Conservation (phyloP, 352 stramenopile species). For the Globisporangium ultimum region DNA sequence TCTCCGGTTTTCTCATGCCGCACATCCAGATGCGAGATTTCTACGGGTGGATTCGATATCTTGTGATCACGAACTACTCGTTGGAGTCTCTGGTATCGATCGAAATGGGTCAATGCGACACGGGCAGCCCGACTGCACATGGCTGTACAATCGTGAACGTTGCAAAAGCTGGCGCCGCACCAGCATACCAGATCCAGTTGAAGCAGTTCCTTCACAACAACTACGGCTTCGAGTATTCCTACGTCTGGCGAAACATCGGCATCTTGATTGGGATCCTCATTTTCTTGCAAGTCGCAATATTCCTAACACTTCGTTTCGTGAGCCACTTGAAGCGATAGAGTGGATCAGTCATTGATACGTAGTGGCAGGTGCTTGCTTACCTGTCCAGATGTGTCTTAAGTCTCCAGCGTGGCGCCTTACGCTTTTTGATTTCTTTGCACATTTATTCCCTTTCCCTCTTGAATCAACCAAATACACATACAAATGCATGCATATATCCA, state of each 20-base stretch:
- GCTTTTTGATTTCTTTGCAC: no score
- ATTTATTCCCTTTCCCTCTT: no score
- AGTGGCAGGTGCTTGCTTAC: no score
- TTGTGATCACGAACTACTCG: conserved; percentile 36
- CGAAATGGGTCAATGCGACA: no score
- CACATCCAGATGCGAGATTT: conserved; percentile 27
- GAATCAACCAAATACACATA: no score
- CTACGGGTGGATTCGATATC: conserved; percentile 43
- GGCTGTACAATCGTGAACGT: no score
- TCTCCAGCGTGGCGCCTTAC: no score
- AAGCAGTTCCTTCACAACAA: conserved; percentile 12
- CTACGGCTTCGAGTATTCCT: conserved; percentile 24
- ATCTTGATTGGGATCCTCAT: conserved; percentile 26
- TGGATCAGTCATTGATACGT: no score
- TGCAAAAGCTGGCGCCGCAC: no score
- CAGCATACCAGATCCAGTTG: conserved; percentile 22
- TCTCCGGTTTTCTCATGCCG: conserved; percentile 36
- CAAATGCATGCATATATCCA: no score
- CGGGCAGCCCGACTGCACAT: no score
- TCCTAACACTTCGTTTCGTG: conserved; percentile 45
- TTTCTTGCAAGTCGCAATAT: conserved; percentile 31
- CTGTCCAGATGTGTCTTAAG: no score
- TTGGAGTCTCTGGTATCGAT: conserved; percentile 21
- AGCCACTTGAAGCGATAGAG: conserved; percentile 48
- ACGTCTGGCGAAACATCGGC: conserved; percentile 23